Evolutionary conservation across 169 alveolate species (phyloP), one percentile per base, ranked within the genome.

Genomic region (Cryptosporidium canis): DNA sequence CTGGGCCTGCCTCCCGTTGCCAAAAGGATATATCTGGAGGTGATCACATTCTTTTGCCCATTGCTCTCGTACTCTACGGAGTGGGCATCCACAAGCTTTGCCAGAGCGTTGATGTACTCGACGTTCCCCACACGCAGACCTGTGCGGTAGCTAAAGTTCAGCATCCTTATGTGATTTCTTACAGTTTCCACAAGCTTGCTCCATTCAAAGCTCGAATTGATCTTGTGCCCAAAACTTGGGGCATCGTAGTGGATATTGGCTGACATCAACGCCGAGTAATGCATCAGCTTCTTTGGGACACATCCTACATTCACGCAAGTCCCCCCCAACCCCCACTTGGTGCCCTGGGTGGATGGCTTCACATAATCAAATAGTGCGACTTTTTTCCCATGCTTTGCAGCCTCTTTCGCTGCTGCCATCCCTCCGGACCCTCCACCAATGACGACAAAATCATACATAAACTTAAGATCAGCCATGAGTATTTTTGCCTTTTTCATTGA

Each of bases 281-380:
- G 99, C 99, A 98, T 97, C 90, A 98, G 93, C 91, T 98, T 98
- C 92, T 98, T 98, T 14, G 99, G 99, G 33, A 98, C 98, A 85
- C 99, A 98, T 14, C 99, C 99, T 6, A 98, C 99, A 90, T 98
- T 98, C 11, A 98, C 99, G 83, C 99, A 98, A 7, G 99, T 97
- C 11, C 99, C 99, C 51, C 99, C 99, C 11, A 95, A 67, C 14
- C 97, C 98, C 99, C 99, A 98, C 45, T 94, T 93, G 0, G 99
- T 94, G 39, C 99, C 99, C 47, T 93, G 90, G 14, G 98, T 97
- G 11, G 99, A 93, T 24, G 99, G 99, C 66, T 94, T 94, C 3
- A 98, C 99, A 90, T 91, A 97, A 84, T 97, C 99, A 27, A 98
- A 97, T 5, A 97, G 70, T 21, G 95, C 97, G 0, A 96, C 98